A percentile compares a stretch with the other conserved stretches of the same genome.
Evolutionary conservation across 352 stramenopile species (phyloP).

Genomic region (Plasmopara muralis): DNA sequence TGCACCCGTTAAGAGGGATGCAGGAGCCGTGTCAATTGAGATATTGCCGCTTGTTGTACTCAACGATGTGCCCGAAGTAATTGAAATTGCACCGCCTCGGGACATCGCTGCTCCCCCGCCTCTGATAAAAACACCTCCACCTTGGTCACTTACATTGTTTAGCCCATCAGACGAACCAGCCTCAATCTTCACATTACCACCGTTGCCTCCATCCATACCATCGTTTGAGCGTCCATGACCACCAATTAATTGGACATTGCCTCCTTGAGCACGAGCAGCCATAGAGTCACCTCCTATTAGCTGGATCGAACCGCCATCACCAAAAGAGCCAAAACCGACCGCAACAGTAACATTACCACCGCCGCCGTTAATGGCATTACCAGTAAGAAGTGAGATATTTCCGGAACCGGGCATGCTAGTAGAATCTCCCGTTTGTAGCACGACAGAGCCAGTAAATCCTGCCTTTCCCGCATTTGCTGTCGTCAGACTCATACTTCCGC

Average conservation of each 20-base stretch:
- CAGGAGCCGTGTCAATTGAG: slow-evolving; percentile 29
- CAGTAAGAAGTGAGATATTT: slow-evolving; percentile 62
- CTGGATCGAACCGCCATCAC: slow-evolving; percentile 47
- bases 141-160: slow-evolving; percentile 32
- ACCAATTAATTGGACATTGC: slow-evolving; percentile 36
- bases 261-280: slow-evolving; percentile 32
- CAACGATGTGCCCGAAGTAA: slow-evolving; percentile 36
- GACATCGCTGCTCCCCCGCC: slow-evolving; percentile 36
- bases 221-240: slow-evolving; percentile 39
- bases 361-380: slow-evolving; percentile 34
- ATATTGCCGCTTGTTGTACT: slow-evolving; percentile 40
- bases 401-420: slow-evolving; percentile 45
- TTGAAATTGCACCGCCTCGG: slow-evolving; percentile 35
- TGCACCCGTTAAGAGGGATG: slow-evolving; percentile 24
- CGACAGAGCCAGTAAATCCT: slow-evolving; percentile 66
- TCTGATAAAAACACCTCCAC: slow-evolving; percentile 29
- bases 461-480: slow-evolving; percentile 53
- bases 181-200: slow-evolving; percentile 40
- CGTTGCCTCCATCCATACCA: slow-evolving; percentile 52
- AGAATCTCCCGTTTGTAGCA: slow-evolving; percentile 55
- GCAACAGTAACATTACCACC: slow-evolving; percentile 57
- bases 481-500: slow-evolving; percentile 35
- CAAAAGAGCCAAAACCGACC: slow-evolving; percentile 35
- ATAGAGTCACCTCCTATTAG: slow-evolving; percentile 40
- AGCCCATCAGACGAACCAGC: slow-evolving; percentile 39